A percentile compares a stretch with the other conserved stretches of the same genome.
Conservation (phyloP, 805 yeast genomes). For the Wickerhamiella allomyrinae region DNA sequence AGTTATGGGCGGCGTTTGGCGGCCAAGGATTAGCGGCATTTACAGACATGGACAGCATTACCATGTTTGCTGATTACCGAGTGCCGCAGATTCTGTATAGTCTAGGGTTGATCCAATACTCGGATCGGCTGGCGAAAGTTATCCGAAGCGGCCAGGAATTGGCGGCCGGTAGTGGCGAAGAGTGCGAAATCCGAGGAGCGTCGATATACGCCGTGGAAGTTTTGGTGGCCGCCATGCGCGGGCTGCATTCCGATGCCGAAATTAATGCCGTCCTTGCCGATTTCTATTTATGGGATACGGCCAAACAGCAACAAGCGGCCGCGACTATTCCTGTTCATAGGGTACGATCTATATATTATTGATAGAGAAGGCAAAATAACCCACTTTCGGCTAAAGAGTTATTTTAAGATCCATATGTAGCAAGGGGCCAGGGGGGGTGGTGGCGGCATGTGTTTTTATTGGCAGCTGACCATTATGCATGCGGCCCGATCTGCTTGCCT, state of each 20-base stretch:
- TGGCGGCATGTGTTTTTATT: too few relatives aligned
- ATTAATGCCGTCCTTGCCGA: conserved; percentile 29
- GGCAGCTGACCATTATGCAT: too few relatives aligned
- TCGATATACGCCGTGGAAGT: conserved; percentile 31
- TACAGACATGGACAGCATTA: conserved; percentile 27
- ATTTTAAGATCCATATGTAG: too few relatives aligned
- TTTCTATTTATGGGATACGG: conserved; percentile 33
- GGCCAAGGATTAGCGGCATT: conserved; percentile 27
- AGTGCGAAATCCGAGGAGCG: conserved; percentile 31
- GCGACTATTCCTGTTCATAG: conserved; percentile 25
- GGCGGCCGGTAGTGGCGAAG: conserved; percentile 23
- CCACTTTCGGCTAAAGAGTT: not conserved
- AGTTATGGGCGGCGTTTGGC: conserved; percentile 32
- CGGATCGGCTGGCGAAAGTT: conserved; percentile 16
- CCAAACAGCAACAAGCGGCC: conserved; percentile 25
- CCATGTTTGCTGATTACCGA: conserved; percentile 35
- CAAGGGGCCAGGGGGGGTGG: too few relatives aligned
- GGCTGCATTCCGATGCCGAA: conserved; percentile 9
- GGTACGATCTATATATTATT: conserved; percentile 28
- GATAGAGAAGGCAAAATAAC: not conserved
- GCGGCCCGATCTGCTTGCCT: too few relatives aligned
- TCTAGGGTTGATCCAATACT: conserved; percentile 27
- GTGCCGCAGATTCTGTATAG: conserved; percentile 31
- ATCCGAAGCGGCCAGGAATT: conserved; percentile 17
- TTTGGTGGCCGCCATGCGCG: conserved; percentile 19